Evolutionary conservation across 768 basidiomycete genomes (phyloP), one percentile per base, ranked within the genome.

Genomic region (Polyporus arcularius): DNA sequence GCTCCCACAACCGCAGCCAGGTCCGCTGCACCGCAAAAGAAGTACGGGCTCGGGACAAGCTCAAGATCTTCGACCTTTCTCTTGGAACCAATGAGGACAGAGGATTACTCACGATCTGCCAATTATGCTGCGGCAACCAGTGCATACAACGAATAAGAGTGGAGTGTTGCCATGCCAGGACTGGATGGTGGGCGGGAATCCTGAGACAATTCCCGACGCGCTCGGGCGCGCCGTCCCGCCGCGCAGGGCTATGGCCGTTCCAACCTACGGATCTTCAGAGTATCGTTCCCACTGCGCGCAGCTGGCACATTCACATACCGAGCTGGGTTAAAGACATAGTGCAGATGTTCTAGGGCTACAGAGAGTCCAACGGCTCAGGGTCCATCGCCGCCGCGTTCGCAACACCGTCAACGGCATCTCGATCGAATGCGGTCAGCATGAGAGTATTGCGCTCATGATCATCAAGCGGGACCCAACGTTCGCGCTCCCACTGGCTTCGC

Each of bases 341-440:
- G 26, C 10, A 26, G 28, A 18, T 18, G n/a, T 12, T 48, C 10
- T 48, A 30, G 46, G 21, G 46, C 46, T 48, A 48, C 46, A 48
- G 46, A 30, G n/a, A 48, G 8, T 26, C 26, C 21, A 21, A 28
- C 8, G 46, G 21, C 5, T 48, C 21, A 45, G 43, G 43, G 43
- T 45, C 43, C 43, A 16, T 45, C 21, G 43, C 11, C 42, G 42
- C 42, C 6, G 21, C 15, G 21, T 15, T 43, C 21, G 42, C 15
- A 43, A 15, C 15, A n/a, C 2, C 31, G 31, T 51, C 35, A 14
- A 35, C 16, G 16, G 42, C 35, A 51, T 53, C 52, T 12, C 11
- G 39, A 21, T 31, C 32, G 11, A 63, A 57, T 41, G 57, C 57
- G 21, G 58, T 63, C 54, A 43, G 51, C 18, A 45, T 53, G 30